These are phyloP conservation scores for Fusarium citri DNA, from an alignment of 2,329 filamentous ascomycete genomes.

Conservation along the genomic window DNA sequence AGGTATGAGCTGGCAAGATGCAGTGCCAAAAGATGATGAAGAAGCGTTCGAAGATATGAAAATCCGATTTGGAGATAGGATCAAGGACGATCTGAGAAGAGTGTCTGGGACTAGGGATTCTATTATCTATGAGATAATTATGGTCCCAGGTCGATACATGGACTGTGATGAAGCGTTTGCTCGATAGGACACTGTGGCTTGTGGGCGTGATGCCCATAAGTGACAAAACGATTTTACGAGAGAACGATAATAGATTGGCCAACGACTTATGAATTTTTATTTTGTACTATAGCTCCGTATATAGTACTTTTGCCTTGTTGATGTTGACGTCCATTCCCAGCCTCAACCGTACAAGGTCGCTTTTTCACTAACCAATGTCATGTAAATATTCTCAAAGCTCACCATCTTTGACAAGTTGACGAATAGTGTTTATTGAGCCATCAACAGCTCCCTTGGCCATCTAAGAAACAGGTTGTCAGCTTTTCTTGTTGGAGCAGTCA, in stretches of 20 bases:
- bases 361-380: too few species aligned
- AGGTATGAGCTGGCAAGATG: constrained; percentile 23
- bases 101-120: background rate
- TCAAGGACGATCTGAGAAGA: background rate
- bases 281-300: background rate
- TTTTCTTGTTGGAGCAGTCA: accelerated
- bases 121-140: constrained; percentile 15
- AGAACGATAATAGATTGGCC: background rate
- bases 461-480: background rate
- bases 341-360: background rate
- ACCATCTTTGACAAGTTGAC: constrained; percentile 13
- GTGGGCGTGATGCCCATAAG: background rate
- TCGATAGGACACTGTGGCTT: background rate
- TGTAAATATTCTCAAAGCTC: constrained; percentile 3
- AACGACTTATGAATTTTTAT: background rate
- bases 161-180: background rate
- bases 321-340: background rate
- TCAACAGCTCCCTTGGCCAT: constrained; percentile 35
- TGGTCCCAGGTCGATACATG: background rate
- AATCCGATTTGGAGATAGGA: background rate
- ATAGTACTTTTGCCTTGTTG: background rate
- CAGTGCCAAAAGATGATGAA: background rate
- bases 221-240: background rate
- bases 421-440: constrained; percentile 31
- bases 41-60: constrained; percentile 18